These are phyloP conservation scores for Bruguiera hainesii DNA, from an alignment of 441 rosid genomes.

Conservation along the genomic window DNA sequence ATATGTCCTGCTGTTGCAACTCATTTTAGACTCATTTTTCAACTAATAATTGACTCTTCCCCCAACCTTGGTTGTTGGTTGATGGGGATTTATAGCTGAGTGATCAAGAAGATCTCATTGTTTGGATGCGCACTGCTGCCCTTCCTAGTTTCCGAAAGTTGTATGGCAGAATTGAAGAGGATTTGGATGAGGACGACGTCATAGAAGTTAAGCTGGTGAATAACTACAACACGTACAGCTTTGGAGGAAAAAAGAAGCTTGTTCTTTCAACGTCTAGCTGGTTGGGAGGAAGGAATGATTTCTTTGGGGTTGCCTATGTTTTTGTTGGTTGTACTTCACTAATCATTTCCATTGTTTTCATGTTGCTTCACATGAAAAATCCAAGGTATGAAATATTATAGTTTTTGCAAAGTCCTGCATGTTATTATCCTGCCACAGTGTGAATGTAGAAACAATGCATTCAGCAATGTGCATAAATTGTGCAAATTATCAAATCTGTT, in stretches of 20 bases:
- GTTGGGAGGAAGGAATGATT: constrained; percentile 85
- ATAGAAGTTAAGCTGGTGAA: constrained; percentile 57
- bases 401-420: constrained; percentile 9
- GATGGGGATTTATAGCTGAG: constrained; percentile 48
- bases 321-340: constrained; percentile 61
- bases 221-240: constrained; percentile 88
- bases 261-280: constrained; percentile 72
- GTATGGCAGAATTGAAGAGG: constrained; percentile 80
- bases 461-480: not conserved
- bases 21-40: constrained; percentile 5
- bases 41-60: constrained; percentile 9
- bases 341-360: constrained; percentile 51
- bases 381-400: constrained; percentile 37
- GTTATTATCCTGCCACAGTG: constrained; percentile 6
- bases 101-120: constrained; percentile 79
- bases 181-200: constrained; percentile 53
- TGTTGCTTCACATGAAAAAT: constrained; percentile 60
- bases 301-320: constrained; percentile 65
- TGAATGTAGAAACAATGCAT: not conserved
- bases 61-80: constrained; percentile 11
- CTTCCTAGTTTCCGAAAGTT: constrained; percentile 76
- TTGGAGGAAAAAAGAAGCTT: constrained; percentile 75
- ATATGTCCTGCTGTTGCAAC: constrained; percentile 4
- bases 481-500: not conserved
- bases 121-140: constrained; percentile 89